A percentile compares a stretch with the other conserved stretches of the same genome.
These are phyloP conservation scores for Termitomyces sp. DNA, from an alignment of 1,284 basidiomycete species.

Conservation along the genomic window DNA sequence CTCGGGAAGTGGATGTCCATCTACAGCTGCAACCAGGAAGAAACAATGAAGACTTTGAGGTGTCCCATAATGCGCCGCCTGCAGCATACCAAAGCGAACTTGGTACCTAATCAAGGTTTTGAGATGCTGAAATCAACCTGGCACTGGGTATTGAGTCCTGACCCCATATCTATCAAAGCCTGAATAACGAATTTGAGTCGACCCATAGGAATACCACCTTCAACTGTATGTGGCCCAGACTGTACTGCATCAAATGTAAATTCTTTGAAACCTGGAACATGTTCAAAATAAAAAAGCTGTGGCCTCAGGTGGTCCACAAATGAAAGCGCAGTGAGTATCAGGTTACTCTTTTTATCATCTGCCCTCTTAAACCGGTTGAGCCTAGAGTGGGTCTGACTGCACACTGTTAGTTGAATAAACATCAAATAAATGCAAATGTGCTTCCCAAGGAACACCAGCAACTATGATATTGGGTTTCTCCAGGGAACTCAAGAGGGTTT, in stretches of 20 bases:
- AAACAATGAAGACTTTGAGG: conserved; percentile 69
- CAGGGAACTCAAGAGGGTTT: conserved; percentile 35
- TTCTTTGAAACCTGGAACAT: conserved; percentile 64
- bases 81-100: conserved; percentile 39
- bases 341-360: conserved; percentile 49
- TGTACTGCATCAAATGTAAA: conserved; percentile 53
- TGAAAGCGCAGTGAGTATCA: conserved; percentile 56
- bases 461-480: conserved; percentile 49
- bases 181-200: conserved; percentile 61
- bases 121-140: background rate
- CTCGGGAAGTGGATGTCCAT: conserved; percentile 48
- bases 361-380: conserved; percentile 53
- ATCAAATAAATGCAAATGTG: conserved; percentile 5
- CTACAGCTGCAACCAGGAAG: conserved; percentile 60
- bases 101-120: conserved; percentile 4
- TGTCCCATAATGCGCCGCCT: conserved; percentile 69
- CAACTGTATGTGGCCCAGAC: conserved; percentile 39
- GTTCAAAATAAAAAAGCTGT: conserved; percentile 63
- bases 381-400: conserved; percentile 51
- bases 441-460: conserved; percentile 72
- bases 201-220: conserved; percentile 62
- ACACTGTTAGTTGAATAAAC: background rate
- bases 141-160: conserved; percentile 20
- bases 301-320: conserved; percentile 61
- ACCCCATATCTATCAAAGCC: conserved; percentile 60